A percentile compares a stretch with the other conserved stretches of the same genome.
These are phyloP conservation scores for Camelina sativa DNA, from an alignment of 345 rosid species.

Conservation along the genomic window DNA sequence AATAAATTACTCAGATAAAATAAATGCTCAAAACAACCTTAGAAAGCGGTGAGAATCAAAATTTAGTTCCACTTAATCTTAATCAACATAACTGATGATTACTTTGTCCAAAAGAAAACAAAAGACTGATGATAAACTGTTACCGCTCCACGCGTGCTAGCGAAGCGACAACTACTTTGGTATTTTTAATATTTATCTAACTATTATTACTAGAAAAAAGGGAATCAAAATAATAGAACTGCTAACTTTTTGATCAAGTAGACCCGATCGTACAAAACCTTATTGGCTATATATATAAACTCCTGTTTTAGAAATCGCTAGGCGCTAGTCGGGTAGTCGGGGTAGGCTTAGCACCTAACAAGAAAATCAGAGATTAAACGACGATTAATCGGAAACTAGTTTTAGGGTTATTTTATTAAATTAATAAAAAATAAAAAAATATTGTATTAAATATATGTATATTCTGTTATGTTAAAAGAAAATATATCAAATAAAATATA, in stretches of 20 bases:
- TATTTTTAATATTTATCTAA: neutral
- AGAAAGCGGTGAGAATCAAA: neutral
- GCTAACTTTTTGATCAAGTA: constrained; percentile 38
- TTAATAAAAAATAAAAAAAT: too few species aligned
- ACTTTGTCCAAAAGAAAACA: neutral
- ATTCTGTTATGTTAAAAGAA: too few species aligned
- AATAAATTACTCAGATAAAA: neutral
- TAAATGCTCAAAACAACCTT: neutral
- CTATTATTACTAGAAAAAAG: neutral
- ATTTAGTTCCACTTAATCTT: neutral
- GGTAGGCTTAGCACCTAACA: too few species aligned
- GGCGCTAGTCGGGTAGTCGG: too few species aligned
- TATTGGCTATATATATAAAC: constrained; percentile 26
- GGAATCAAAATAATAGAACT: constrained; percentile 18
- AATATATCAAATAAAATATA: too few species aligned
- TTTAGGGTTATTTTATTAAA: too few species aligned
- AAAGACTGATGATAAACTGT: neutral
- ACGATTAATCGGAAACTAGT: too few species aligned
- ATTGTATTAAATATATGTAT: too few species aligned
- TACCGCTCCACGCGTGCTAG: constrained; percentile 7
- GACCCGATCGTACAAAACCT: constrained; percentile 18
- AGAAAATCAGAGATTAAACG: too few species aligned
- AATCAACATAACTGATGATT: neutral
- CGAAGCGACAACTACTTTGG: constrained; percentile 27
- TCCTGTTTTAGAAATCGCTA: too few species aligned